These are phyloP conservation scores for Crithidia fasciculata DNA, from an alignment of 208 protist genomes.

Conservation along the genomic window DNA sequence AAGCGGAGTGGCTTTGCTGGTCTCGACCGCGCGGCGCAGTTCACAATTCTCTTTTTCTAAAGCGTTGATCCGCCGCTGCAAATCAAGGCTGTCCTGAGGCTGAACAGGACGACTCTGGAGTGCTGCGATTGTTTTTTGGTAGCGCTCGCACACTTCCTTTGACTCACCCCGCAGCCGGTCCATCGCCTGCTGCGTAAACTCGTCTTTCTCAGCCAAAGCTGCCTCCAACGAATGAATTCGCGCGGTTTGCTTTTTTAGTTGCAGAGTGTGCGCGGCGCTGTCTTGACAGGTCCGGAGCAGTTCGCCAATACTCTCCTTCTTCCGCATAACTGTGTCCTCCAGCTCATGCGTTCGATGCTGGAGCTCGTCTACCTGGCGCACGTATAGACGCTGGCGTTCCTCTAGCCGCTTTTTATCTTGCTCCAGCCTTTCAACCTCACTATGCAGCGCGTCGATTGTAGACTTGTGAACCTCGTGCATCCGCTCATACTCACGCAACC, in stretches of 20 bases:
- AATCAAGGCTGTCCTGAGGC: constrained; percentile 16
- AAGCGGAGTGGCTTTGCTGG: background rate
- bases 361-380: constrained; percentile 23
- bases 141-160: constrained; percentile 58
- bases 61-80: constrained; percentile 8
- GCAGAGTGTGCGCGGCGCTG: constrained; percentile 38
- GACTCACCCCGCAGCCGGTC: constrained; percentile 59
- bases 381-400: background rate
- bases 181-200: constrained; percentile 59
- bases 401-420: constrained; percentile 8
- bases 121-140: constrained; percentile 56
- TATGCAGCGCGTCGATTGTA: constrained; percentile 26
- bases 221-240: constrained; percentile 61
- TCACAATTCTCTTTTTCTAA: constrained; percentile 36
- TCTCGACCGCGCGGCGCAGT: constrained; percentile 25
- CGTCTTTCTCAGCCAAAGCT: constrained; percentile 69
- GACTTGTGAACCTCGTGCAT: constrained; percentile 23
- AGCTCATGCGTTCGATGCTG: constrained; percentile 23
- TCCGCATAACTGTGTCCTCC: constrained; percentile 25
- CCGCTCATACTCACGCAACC: constrained; percentile 25
- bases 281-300: constrained; percentile 67
- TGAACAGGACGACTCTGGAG: constrained; percentile 46
- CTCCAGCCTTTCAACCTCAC: constrained; percentile 21
- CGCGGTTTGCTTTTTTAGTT: constrained; percentile 50
- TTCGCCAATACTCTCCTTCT: constrained; percentile 66